Percentiles rank a stretch among this genome's conserved stretches.
Evolutionary conservation across 1,284 basidiomycete genomes (phyloP).

Genomic region (Leccinum angustisporum): DNA sequence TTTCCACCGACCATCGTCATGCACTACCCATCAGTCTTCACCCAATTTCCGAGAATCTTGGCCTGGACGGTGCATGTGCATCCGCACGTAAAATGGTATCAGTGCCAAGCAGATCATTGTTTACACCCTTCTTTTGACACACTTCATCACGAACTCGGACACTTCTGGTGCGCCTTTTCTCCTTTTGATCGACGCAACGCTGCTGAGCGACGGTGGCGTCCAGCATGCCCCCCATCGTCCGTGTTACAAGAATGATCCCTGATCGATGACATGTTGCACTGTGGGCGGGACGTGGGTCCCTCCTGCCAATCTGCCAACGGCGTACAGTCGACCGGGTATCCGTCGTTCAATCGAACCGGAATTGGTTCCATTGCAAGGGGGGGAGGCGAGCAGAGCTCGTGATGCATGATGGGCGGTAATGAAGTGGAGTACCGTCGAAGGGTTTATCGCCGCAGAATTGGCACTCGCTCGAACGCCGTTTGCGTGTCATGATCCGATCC

Average conservation of each 20-base stretch:
- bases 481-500: neutral
- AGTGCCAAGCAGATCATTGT: conserved; percentile 1
- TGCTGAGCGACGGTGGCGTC: conserved; percentile 12
- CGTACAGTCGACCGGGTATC: neutral
- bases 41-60: conserved; percentile 26
- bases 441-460: conserved; percentile 11
- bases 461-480: conserved; percentile 6
- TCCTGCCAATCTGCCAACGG: conserved; percentile 3
- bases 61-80: too few species aligned
- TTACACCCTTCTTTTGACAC: neutral
- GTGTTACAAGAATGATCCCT: conserved; percentile 12
- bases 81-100: conserved; percentile 6
- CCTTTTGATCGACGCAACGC: conserved; percentile 10
- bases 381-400: too few species aligned
- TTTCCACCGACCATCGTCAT: conserved; percentile 14
- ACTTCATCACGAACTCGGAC: conserved; percentile 1
- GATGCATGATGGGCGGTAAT: conserved; percentile 28
- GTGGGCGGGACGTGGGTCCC: neutral
- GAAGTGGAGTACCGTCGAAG: conserved; percentile 11
- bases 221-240: conserved; percentile 5
- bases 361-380: conserved; percentile 7
- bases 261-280: conserved; percentile 8
- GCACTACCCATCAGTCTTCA: conserved; percentile 6
- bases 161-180: conserved; percentile 8
- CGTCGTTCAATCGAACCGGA: neutral